phyloP scores from a whole-genome alignment of 179 eudicot species.

The Sideroxylon spinosum region DNA sequence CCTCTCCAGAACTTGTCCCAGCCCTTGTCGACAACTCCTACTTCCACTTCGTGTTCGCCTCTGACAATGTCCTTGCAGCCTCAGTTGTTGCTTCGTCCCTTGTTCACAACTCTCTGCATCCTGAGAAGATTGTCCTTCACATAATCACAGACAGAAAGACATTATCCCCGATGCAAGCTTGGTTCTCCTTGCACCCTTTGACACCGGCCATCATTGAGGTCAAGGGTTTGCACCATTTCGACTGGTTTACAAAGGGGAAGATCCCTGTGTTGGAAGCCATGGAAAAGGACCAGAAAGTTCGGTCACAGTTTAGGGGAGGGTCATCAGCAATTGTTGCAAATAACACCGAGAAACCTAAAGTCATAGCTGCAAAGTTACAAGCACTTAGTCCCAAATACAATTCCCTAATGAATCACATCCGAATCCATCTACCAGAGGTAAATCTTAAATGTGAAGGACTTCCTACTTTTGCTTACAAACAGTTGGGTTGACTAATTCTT shows the following conservation, averaged over 20 bases:
- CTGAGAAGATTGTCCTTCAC: constrained; percentile 71
- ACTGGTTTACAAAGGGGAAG: constrained; percentile 89
- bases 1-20: constrained; percentile 65
- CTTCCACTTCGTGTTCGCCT: constrained; percentile 81
- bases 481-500: background rate
- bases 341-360: constrained; percentile 56
- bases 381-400: constrained; percentile 93
- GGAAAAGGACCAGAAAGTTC: constrained; percentile 85
- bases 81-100: constrained; percentile 93
- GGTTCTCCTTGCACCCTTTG: constrained; percentile 79
- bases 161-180: constrained; percentile 85
- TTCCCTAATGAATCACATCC: constrained; percentile 82
- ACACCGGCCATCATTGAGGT: constrained; percentile 79
- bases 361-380: constrained; percentile 83
- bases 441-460: background rate
- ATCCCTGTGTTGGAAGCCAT: constrained; percentile 92
- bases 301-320: constrained; percentile 86
- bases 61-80: constrained; percentile 90
- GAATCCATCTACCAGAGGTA: constrained; percentile 90
- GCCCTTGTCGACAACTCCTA: constrained; percentile 79
- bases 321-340: constrained; percentile 77
- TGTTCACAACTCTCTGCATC: constrained; percentile 54
- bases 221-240: constrained; percentile 85
- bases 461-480: background rate
- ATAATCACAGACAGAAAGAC: constrained; percentile 85